phyloP scores from a whole-genome alignment of 192 early-diverging fungal genomes.

The Mortierella antarctica region DNA sequence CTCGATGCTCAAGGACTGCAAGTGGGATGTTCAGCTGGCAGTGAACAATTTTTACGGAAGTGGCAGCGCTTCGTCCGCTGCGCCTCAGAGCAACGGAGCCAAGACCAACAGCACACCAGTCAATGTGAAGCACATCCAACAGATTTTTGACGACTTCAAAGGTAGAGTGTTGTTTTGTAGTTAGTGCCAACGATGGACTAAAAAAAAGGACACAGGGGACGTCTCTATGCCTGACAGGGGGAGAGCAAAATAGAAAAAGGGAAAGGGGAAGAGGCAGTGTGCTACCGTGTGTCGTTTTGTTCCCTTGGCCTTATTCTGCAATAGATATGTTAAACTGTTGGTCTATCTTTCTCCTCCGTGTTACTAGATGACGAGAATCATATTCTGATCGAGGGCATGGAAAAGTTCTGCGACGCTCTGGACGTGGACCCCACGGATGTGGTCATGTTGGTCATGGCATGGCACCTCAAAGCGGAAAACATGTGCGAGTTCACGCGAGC shows the following conservation, averaged over 20 bases:
- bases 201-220: not conserved
- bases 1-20: slow-evolving; percentile 61
- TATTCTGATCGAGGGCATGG: slow-evolving; percentile 80
- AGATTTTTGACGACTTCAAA: slow-evolving; percentile 80
- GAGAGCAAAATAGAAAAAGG: not conserved
- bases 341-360: not conserved
- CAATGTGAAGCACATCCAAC: slow-evolving; percentile 57
- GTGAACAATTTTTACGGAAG: slow-evolving; percentile 70
- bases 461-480: slow-evolving; percentile 71
- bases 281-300: not conserved
- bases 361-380: slow-evolving; percentile 69
- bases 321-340: not conserved
- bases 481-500: slow-evolving; percentile 81
- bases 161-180: slow-evolving; percentile 55
- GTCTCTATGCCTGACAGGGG: too few species aligned
- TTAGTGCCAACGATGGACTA: not conserved
- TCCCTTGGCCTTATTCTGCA: not conserved
- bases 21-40: slow-evolving; percentile 77
- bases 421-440: slow-evolving; percentile 78
- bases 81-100: slow-evolving; percentile 12
- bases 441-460: slow-evolving; percentile 77
- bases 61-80: slow-evolving; percentile 15
- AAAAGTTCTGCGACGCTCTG: slow-evolving; percentile 74
- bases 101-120: slow-evolving; percentile 12
- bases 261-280: not conserved